Evolutionary conservation across 1,139 yeast species (phyloP).

Genomic region (Suhomyces atakaporum): DNA sequence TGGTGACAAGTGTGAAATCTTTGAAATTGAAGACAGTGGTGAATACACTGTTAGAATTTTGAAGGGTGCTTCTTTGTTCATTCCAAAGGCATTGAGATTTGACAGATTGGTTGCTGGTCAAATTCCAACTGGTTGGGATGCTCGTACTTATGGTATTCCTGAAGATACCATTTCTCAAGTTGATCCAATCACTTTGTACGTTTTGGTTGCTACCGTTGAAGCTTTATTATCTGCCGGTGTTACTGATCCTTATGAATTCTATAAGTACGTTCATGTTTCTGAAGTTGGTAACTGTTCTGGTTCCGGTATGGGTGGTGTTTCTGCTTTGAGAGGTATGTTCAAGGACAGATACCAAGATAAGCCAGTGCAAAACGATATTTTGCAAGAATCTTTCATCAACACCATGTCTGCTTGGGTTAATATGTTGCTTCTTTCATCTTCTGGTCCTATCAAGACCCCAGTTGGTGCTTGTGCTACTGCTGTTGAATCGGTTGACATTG

Average conservation of each 20-base stretch:
- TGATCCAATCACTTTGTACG: constrained; percentile 91
- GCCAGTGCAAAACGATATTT: constrained; percentile 94
- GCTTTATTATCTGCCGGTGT: constrained; percentile 92
- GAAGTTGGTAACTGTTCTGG: constrained; percentile 99
- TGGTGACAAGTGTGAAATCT: constrained; percentile 90
- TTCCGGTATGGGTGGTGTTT: constrained; percentile 99
- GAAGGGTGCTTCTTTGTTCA: constrained; percentile 87
- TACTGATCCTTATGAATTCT: constrained; percentile 97
- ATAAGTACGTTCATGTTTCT: constrained; percentile 95
- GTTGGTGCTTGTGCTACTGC: constrained; percentile 99
- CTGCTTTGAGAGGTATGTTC: constrained; percentile 97
- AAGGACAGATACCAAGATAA: constrained; percentile 87
- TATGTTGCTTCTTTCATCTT: constrained; percentile 94
- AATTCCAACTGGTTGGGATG: constrained; percentile 98
- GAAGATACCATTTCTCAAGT: constrained; percentile 94
- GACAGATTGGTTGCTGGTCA: constrained; percentile 98
- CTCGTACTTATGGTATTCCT: constrained; percentile 89
- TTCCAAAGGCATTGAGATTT: constrained; percentile 95
- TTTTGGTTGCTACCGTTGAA: constrained; percentile 91
- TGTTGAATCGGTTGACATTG: constrained; percentile 93
- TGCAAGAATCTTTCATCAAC: constrained; percentile 97
- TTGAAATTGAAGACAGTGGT: constrained; percentile 85
- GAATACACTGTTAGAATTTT: constrained; percentile 87
- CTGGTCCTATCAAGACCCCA: constrained; percentile 98
- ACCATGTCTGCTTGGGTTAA: constrained; percentile 99